These are phyloP conservation scores for Golubevia pallescens DNA, from an alignment of 1,284 basidiomycete species.

Conservation along the genomic window DNA sequence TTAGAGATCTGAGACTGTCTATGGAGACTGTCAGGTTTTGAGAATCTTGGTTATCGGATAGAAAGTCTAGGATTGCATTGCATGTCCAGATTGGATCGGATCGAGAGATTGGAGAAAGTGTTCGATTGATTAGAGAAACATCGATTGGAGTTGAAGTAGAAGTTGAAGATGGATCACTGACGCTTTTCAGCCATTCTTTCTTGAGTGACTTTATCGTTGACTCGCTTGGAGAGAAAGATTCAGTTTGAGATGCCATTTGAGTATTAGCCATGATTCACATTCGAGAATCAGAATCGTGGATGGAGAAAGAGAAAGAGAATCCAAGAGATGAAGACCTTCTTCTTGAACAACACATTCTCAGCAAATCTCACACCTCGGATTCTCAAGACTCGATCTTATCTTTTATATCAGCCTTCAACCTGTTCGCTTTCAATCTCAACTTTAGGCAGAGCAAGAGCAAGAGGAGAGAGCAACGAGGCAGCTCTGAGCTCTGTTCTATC, in stretches of 20 bases:
- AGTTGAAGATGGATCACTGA: neutral
- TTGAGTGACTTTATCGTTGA: conserved; percentile 1
- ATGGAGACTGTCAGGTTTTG: neutral
- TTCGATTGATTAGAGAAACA: neutral
- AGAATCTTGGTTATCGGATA: neutral
- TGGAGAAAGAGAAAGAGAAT: too few species aligned
- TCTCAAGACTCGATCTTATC: too few species aligned
- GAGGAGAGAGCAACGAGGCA: too few species aligned
- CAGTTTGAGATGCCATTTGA: neutral
- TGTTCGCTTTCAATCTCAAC: neutral
- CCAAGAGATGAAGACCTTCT: too few species aligned
- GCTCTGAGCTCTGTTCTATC: too few species aligned
- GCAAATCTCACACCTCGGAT: too few species aligned
- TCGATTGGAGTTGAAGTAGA: neutral
- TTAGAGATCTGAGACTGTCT: neutral
- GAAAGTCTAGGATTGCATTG: neutral
- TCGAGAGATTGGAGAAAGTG: neutral
- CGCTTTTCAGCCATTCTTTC: neutral
- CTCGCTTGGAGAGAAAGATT: conserved; percentile 1
- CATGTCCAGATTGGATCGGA: neutral
- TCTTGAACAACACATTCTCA: too few species aligned
- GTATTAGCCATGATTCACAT: neutral
- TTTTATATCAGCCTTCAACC: neutral
- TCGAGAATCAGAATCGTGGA: neutral
- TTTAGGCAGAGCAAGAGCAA: too few species aligned